phyloP scores from a whole-genome alignment of 2,329 filamentous ascomycete genomes.

The Dichotomopilus funicola region DNA sequence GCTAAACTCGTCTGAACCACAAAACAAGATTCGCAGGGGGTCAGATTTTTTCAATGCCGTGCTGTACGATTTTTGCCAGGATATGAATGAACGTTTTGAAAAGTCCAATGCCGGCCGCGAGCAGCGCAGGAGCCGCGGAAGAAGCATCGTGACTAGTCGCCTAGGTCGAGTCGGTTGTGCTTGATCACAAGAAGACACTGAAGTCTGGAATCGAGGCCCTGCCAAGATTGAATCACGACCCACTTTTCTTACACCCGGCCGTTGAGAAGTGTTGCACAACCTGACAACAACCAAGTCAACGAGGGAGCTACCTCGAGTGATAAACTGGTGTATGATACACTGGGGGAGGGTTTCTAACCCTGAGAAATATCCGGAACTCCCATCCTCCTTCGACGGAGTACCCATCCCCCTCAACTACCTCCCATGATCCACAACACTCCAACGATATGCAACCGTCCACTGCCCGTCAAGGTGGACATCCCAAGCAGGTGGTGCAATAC shows the following conservation, averaged over 20 bases:
- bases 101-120: not conserved
- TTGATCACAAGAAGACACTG: not conserved
- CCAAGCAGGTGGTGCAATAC: slow-evolving; percentile 33
- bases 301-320: too few relatives aligned
- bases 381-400: not conserved
- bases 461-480: slow-evolving; percentile 29
- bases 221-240: not conserved
- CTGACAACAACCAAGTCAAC: too few relatives aligned
- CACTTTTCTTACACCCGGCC: not conserved
- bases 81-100: not conserved
- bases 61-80: slow-evolving; percentile 3
- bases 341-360: not conserved
- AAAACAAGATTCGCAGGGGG: slow-evolving; percentile 82
- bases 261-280: too few relatives aligned
- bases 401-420: not conserved
- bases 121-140: not conserved
- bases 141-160: not conserved
- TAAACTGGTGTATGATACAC: not conserved
- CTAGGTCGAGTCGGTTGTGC: not conserved
- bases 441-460: slow-evolving; percentile 35
- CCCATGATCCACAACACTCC: slow-evolving; percentile 22
- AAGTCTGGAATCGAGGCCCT: not conserved
- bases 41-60: slow-evolving; percentile 31
- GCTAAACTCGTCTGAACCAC: slow-evolving; percentile 89
- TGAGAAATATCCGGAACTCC: not conserved